Percentiles rank a stretch among this genome's conserved stretches.
phyloP scores from a whole-genome alignment of 768 basidiomycete species.

The Xerocomellus dryophilus region DNA sequence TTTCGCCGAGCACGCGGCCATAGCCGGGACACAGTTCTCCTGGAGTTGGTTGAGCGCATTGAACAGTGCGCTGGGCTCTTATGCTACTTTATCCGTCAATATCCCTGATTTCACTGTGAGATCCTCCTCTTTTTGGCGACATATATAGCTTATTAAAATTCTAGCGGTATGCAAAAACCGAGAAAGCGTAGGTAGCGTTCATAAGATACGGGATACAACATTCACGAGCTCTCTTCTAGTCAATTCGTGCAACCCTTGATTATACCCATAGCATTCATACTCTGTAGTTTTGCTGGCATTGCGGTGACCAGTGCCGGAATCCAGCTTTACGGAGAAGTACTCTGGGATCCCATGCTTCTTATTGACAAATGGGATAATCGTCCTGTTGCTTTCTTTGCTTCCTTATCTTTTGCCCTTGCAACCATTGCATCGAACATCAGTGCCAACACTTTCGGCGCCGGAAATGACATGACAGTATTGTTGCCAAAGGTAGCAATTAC shows the following conservation, averaged over 20 bases:
- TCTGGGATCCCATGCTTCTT: conserved; percentile 76
- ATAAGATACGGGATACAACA: not conserved
- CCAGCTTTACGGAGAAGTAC: conserved; percentile 60
- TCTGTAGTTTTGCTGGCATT: conserved; percentile 76
- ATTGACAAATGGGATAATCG: conserved; percentile 84
- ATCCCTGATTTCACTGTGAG: conserved; percentile 79
- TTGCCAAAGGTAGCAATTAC: conserved; percentile 45
- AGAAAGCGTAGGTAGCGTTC: conserved; percentile 48
- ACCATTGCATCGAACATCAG: conserved; percentile 74
- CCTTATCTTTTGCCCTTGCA: conserved; percentile 68
- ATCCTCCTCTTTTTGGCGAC: not conserved
- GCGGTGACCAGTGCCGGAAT: conserved; percentile 76
- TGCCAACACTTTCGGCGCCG: conserved; percentile 72
- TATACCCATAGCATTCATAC: conserved; percentile 77
- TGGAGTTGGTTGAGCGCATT: conserved; percentile 80
- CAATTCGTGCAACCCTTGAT: conserved; percentile 74
- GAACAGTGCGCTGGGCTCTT: conserved; percentile 75
- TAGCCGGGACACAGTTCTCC: conserved; percentile 54
- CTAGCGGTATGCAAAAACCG: conserved; percentile 70
- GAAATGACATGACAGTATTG: conserved; percentile 81
- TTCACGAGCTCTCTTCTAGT: conserved; percentile 30
- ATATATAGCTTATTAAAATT: not conserved
- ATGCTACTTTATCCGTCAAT: conserved; percentile 70
- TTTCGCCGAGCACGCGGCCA: conserved; percentile 45
- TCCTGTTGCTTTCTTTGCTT: conserved; percentile 79